phyloP scores from a whole-genome alignment of 2,329 filamentous ascomycete species.

The Mycogone perniciosa region DNA sequence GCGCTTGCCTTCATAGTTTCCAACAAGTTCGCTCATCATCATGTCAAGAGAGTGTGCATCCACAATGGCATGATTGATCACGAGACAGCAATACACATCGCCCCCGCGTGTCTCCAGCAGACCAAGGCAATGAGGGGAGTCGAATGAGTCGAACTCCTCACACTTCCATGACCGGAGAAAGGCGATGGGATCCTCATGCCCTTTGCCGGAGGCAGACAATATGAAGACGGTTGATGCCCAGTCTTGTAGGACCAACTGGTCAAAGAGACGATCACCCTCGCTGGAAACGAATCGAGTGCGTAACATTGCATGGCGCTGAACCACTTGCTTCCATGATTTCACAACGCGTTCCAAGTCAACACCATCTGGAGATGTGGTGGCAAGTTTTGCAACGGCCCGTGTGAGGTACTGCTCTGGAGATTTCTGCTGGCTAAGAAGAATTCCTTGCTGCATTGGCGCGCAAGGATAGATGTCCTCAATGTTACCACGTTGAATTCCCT shows the following conservation, averaged over 20 bases:
- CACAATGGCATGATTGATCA: slow-evolving; percentile 27
- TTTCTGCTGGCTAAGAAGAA: neutral
- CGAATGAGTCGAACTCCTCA: slow-evolving; percentile 12
- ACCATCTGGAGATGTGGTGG: neutral
- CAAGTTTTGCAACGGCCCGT: neutral
- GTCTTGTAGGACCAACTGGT: too few species aligned
- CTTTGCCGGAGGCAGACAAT: too few species aligned
- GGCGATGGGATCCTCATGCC: too few species aligned
- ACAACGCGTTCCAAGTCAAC: too few species aligned
- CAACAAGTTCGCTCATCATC: slow-evolving; percentile 23
- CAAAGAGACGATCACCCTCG: too few species aligned
- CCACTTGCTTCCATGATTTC: too few species aligned
- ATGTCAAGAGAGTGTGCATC: slow-evolving; percentile 25
- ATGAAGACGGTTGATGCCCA: too few species aligned
- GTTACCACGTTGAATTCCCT: neutral
- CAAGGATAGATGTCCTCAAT: neutral
- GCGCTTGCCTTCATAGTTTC: slow-evolving; percentile 18
- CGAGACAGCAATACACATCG: slow-evolving; percentile 20
- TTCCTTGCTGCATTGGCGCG: neutral
- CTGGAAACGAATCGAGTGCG: too few species aligned
- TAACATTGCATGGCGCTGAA: too few species aligned
- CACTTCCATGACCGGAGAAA: neutral
- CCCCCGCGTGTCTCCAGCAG: slow-evolving; percentile 8
- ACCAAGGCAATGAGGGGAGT: neutral
- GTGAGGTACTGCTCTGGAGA: neutral